Percentiles rank a stretch among this genome's conserved stretches.
These are phyloP conservation scores for Spongospora subterranea DNA, from an alignment of 208 protist species.

Conservation along the genomic window DNA sequence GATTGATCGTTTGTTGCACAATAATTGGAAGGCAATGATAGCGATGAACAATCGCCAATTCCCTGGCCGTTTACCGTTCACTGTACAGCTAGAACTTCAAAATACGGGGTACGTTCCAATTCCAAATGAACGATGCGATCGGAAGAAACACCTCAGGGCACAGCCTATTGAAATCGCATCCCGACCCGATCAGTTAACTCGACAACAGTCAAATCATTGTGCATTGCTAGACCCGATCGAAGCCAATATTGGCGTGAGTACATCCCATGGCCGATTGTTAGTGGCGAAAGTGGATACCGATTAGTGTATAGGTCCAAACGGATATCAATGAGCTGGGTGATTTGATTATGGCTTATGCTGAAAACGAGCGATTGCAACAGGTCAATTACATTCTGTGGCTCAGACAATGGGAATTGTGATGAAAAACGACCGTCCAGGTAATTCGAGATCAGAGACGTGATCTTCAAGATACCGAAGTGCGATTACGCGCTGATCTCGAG, in stretches of 20 bases:
- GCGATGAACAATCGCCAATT: no score
- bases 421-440: not conserved
- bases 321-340: constrained; percentile 47
- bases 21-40: no score
- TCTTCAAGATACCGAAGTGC: not conserved
- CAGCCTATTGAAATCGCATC: no score
- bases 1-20: no score
- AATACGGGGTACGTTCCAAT: no score
- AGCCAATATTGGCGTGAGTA: not conserved
- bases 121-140: no score
- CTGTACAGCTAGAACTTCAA: no score
- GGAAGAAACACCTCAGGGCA: no score
- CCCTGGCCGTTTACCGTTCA: no score
- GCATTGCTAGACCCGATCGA: no score
- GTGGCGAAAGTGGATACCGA: not conserved
- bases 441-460: not conserved
- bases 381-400: not conserved
- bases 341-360: constrained; percentile 21
- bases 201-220: no score
- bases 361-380: not conserved
- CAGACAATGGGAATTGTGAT: not conserved
- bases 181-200: no score
- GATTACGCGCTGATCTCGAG: constrained; percentile 9
- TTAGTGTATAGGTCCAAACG: not conserved
- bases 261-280: not conserved